Evolutionary conservation across 164 flowering plant species (phyloP), one percentile per base, ranked within the genome.

Genomic region (Euptelea pleiosperma): DNA sequence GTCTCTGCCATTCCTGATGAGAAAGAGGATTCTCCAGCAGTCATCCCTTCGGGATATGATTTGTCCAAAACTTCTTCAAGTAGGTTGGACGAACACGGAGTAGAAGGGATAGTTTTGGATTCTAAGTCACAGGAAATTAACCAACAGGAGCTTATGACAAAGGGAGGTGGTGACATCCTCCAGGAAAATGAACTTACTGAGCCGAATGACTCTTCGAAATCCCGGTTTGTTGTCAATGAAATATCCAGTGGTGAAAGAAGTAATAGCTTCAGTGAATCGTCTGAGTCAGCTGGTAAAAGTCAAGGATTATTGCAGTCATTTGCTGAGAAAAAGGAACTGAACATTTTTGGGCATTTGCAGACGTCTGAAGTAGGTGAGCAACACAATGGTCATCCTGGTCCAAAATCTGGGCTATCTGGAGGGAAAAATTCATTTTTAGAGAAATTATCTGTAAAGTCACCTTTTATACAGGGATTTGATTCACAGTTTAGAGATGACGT

Each of bases 1-100:
- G 31, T 8, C 56, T 55, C 63, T 64, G 49, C 28, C 54, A 50
- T 45, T 56, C 47, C 75, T 62, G 79, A 75, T 31, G 69, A 66
- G 57, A 74, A 70, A 63, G 73, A 58, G 26, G 67, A 65, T 42
- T 11, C 47, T 54, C 6, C 69, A 52, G 57, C 45, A 50, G 64
- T 40, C 12, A 58, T n/a, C 54, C 31, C 68, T 45, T 26, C 42
- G 26, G 65, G 61, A 42, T 14, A 56, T 58, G 65, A 59, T 31
- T 9, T 16, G 22, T 29, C 67, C 22, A 55, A 49, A 25, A 26
- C 61, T 49, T 46, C 73, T 64, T 62, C 56, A 28, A 51, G n/a
- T n/a, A n/a, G 12, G 61, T 22, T 42, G 29, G 62, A 56, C 15
- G 72, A 60, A 55, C 46, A 66, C 37, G 51, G 31, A 49, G 55